Conservation (phyloP, 495 filamentous ascomycete genomes). For the Aspergillus wentii region DNA sequence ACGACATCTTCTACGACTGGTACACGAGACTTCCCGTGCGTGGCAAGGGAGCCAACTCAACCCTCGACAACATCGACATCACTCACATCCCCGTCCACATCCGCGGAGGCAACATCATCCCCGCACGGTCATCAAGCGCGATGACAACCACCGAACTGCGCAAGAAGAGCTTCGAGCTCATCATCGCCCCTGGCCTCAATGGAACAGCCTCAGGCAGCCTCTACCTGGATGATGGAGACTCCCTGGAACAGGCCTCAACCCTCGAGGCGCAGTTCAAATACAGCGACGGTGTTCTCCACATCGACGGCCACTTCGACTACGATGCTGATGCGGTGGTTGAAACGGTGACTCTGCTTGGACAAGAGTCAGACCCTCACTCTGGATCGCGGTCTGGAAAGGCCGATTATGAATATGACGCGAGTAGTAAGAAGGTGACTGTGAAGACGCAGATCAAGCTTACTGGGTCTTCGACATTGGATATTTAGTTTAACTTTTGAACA, state of each 20-base stretch:
- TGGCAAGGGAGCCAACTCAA: constrained; percentile 50
- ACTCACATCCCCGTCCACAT: constrained; percentile 71
- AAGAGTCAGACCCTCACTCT: constrained; percentile 5
- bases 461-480: too few relatives aligned
- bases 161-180: constrained; percentile 60
- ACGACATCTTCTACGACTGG: constrained; percentile 76
- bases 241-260: constrained; percentile 42
- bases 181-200: constrained; percentile 56
- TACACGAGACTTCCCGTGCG: constrained; percentile 54
- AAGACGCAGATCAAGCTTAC: constrained; percentile 19
- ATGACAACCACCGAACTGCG: constrained; percentile 69
- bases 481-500: too few relatives aligned
- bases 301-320: constrained; percentile 51
- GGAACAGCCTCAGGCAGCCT: constrained; percentile 46
- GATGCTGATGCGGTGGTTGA: constrained; percentile 44
- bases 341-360: constrained; percentile 52
- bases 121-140: constrained; percentile 53
- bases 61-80: constrained; percentile 48
- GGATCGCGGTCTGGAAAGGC: neutral
- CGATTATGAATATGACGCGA: constrained; percentile 6
- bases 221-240: constrained; percentile 61
- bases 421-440: constrained; percentile 17
- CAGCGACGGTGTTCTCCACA: constrained; percentile 38
- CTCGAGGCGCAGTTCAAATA: constrained; percentile 53
- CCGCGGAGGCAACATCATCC: constrained; percentile 65